These are phyloP conservation scores for Pyrus bretschneideri DNA, from an alignment of 306 rosid species.

Conservation along the genomic window DNA sequence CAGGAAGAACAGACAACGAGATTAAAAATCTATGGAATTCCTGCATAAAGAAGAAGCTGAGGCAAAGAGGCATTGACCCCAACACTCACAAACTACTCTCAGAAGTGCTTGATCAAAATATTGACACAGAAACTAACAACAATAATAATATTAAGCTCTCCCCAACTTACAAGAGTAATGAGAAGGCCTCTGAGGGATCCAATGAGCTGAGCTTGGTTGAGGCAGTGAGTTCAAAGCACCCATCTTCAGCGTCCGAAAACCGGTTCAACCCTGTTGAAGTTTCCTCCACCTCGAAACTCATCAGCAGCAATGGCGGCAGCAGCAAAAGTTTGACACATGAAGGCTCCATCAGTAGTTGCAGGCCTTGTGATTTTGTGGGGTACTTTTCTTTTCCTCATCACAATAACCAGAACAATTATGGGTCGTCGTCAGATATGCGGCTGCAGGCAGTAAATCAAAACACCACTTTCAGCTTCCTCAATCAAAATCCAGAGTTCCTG, in stretches of 20 bases:
- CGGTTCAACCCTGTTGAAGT: conserved; percentile 31
- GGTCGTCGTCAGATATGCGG: conserved; percentile 23
- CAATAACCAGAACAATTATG: conserved; percentile 28
- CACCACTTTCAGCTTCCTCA: conserved; percentile 26
- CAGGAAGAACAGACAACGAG: conserved; percentile 94
- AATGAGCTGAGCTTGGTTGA: conserved; percentile 31
- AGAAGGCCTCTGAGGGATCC: conserved; percentile 48
- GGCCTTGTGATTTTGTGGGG: conserved; percentile 43
- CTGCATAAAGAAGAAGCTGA: conserved; percentile 83
- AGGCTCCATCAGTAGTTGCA: conserved; percentile 34
- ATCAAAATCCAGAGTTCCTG: neutral
- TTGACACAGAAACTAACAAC: conserved; percentile 17
- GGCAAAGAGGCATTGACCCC: conserved; percentile 88
- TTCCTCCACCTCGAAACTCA: conserved; percentile 25
- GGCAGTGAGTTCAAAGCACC: conserved; percentile 20
- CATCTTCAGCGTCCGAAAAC: conserved; percentile 5
- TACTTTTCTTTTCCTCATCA: conserved; percentile 51
- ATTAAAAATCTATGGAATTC: conserved; percentile 92
- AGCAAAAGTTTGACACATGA: conserved; percentile 28
- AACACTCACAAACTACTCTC: conserved; percentile 72
- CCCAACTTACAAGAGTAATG: conserved; percentile 28
- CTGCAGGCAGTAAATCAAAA: conserved; percentile 29
- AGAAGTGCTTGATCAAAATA: conserved; percentile 21
- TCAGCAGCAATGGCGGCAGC: conserved; percentile 11
- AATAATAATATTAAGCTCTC: neutral